phyloP scores from a whole-genome alignment of 805 yeast species.

The Candida lessepsii region DNA sequence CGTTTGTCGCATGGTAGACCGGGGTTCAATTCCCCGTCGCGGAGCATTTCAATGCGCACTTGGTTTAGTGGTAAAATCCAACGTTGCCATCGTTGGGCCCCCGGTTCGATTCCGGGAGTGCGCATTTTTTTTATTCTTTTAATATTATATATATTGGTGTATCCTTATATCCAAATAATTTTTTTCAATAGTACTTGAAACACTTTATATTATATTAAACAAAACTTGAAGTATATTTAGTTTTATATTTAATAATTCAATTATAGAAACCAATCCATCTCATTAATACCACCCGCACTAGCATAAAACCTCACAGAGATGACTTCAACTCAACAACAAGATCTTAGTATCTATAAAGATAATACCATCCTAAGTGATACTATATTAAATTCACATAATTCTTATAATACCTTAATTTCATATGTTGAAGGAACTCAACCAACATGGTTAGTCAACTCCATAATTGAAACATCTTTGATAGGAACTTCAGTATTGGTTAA shows the following conservation, averaged over 20 bases:
- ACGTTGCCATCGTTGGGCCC: slow-evolving; percentile 10
- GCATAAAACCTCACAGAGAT: too few relatives aligned
- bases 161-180: too few relatives aligned
- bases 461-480: slow-evolving; percentile 50
- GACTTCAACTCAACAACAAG: slow-evolving; percentile 50
- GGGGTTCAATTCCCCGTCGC: slow-evolving; percentile 15
- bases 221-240: too few relatives aligned
- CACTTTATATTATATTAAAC: too few relatives aligned
- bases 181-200: too few relatives aligned
- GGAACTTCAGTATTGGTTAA: slow-evolving; percentile 48
- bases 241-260: too few relatives aligned
- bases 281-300: too few relatives aligned
- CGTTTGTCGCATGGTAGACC: slow-evolving; percentile 14
- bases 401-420: slow-evolving; percentile 25
- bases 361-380: slow-evolving; percentile 41
- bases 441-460: slow-evolving; percentile 57
- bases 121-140: slow-evolving; percentile 3
- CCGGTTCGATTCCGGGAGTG: slow-evolving; percentile 10
- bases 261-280: too few relatives aligned
- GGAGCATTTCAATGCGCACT: slow-evolving; percentile 11
- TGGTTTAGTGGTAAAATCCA: slow-evolving; percentile 9
- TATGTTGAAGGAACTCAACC: slow-evolving; percentile 55
- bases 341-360: slow-evolving; percentile 52
- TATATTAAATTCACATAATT: slow-evolving; percentile 15
- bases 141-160: too few relatives aligned